A percentile compares a stretch with the other conserved stretches of the same genome.
Conservation (phyloP, 176 grass and related monocot genomes). For the Saccharum spontaneum region DNA sequence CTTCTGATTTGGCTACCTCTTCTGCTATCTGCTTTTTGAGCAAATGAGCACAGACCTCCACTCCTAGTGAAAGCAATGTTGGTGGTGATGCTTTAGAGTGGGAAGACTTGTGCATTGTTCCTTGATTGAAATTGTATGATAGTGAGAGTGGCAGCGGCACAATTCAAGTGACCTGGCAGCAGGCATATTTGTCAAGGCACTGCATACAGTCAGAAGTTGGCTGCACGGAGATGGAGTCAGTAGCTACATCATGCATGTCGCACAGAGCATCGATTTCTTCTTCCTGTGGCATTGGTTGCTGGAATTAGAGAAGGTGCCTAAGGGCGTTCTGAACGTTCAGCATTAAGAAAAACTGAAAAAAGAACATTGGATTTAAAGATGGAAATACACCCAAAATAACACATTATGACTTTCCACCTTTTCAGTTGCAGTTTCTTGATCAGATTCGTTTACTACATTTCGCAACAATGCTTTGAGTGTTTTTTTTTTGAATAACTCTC, state of each 20-base stretch:
- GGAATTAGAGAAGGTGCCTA: not conserved
- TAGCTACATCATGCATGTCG: not conserved
- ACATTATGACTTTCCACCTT: not conserved
- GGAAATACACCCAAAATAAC: not conserved
- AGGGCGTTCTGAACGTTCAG: not conserved
- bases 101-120: not conserved
- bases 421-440: not conserved
- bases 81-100: not conserved
- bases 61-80: not conserved
- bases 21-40: not conserved
- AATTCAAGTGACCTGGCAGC: not conserved
- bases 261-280: not conserved
- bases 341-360: conserved; percentile 9
- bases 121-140: not conserved
- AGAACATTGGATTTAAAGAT: not conserved
- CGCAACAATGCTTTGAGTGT: not conserved
- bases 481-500: not conserved
- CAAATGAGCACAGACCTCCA: not conserved
- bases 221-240: not conserved
- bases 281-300: not conserved
- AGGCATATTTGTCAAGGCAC: not conserved
- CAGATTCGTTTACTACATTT: not conserved
- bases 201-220: not conserved
- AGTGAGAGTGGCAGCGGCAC: not conserved
- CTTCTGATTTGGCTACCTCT: not conserved